These are phyloP conservation scores for Citropsis articulata DNA, from an alignment of 345 rosid genomes.

Conservation along the genomic window DNA sequence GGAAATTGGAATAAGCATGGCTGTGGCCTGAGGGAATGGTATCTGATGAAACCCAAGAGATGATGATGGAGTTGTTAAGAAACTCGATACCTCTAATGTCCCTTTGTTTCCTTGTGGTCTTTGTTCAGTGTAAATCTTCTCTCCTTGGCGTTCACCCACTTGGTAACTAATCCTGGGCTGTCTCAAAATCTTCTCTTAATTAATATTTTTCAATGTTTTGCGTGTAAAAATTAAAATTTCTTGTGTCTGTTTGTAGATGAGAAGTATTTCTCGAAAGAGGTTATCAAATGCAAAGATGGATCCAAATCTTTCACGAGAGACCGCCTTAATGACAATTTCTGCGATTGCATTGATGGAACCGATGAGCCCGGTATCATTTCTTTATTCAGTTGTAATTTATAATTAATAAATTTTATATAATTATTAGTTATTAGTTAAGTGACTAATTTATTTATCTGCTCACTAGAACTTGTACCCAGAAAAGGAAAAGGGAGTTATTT, in stretches of 20 bases:
- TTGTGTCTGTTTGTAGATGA: constrained; percentile 44
- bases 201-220: neutral
- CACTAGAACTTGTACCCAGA: no score
- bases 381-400: neutral
- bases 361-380: constrained; percentile 80
- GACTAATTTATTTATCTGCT: no score
- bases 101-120: constrained; percentile 16
- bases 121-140: constrained; percentile 27
- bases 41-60: neutral
- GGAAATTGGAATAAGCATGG: neutral
- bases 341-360: constrained; percentile 93
- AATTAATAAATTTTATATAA: neutral
- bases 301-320: constrained; percentile 69
- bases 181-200: neutral
- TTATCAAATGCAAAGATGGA: constrained; percentile 86
- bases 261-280: constrained; percentile 54
- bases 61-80: neutral
- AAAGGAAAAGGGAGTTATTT: no score
- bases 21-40: neutral
- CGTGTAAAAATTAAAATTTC: neutral
- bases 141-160: constrained; percentile 68
- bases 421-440: no score
- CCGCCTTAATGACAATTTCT: constrained; percentile 85
- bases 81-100: neutral
- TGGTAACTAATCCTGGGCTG: constrained; percentile 34